These are phyloP conservation scores for Xylariaceae sp. DNA, from an alignment of 2,329 filamentous ascomycete genomes.

Conservation along the genomic window DNA sequence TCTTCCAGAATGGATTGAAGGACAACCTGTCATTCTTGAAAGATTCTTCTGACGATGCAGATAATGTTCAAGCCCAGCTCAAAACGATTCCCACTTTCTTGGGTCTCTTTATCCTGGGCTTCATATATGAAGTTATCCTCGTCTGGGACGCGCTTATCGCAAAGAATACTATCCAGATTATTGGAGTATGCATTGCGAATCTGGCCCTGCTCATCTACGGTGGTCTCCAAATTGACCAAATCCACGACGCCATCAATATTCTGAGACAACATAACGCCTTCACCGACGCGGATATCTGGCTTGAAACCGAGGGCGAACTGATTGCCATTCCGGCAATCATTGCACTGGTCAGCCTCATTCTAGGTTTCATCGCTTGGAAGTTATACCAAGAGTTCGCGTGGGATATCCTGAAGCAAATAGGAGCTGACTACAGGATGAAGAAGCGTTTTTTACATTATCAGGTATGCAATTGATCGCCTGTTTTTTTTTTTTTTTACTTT, in stretches of 20 bases:
- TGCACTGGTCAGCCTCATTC: conserved; percentile 63
- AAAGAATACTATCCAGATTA: conserved; percentile 98
- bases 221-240: conserved; percentile 87
- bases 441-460: conserved; percentile 94
- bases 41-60: background rate
- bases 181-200: conserved; percentile 91
- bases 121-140: conserved; percentile 82
- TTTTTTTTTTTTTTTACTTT: background rate
- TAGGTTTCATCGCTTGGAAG: conserved; percentile 83
- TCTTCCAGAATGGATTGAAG: conserved; percentile 64
- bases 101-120: conserved; percentile 94
- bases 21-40: background rate
- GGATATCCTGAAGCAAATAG: conserved; percentile 99
- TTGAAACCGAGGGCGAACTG: conserved; percentile 65
- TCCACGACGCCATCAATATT: conserved; percentile 61
- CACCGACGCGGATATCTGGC: conserved; percentile 53
- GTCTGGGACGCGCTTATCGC: conserved; percentile 89
- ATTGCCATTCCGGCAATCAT: conserved; percentile 83
- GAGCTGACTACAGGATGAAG: conserved; percentile 94
- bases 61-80: conserved; percentile 46
- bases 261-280: conserved; percentile 46
- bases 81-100: conserved; percentile 89
- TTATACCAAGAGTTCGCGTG: conserved; percentile 98
- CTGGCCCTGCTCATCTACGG: conserved; percentile 88
- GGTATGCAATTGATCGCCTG: conserved; percentile 45